Base-by-base conservation (phyloP, 2,329 filamentous ascomycete genomes). In the Ophiostoma sp. region DNA sequence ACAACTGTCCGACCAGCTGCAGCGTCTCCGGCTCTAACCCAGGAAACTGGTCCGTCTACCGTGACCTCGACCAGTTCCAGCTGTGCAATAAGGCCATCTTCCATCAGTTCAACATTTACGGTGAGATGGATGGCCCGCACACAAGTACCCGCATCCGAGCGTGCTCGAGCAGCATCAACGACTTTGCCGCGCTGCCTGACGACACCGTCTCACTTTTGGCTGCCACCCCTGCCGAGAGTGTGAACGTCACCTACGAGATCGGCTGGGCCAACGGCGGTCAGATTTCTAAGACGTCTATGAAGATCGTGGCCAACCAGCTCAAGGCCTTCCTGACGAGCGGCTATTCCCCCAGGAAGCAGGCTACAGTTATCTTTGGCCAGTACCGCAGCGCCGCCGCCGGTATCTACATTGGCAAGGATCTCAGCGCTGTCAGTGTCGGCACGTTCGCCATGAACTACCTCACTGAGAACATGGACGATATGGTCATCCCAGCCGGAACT, bases 1-100 rank as follows among this genome's bases (percentile, higher is more conserved):
- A 62, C 36, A 62, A 62, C 55, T 66, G 64, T 9, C 64, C 64
- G 14, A 38, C 36, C 16, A 11, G 47, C 36, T 66, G 64, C 64
- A 55, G 45, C 27, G 4, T 55, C 4, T 40, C 64, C 6, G 64
- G 64, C 36, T 12, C 64, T 8, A 52, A 42, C 64, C 40, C 64
- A 6, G 64, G 45, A 14, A 66, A 66, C 47, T 66, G 64, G 64
- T 52, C 64, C 7, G 27, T 65, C 27, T 65, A 55, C 44, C 27
- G 47, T 38, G 47, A 45, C 64, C 64, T 65, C 36, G 64, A 65
- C 27, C 64, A 65, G 14, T 52, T 49, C 3, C 44, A 52, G 12
- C 7, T 36, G 36, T 65, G 64, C 44, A 27, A n/a, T 27, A 38
- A 41, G 45, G 38, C 64, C 3, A 36, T 65, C 4, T 65, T 52